Evolutionary conservation across 257 asterid species (phyloP), one percentile per base, ranked within the genome.

Genomic region (Scutellaria minor): DNA sequence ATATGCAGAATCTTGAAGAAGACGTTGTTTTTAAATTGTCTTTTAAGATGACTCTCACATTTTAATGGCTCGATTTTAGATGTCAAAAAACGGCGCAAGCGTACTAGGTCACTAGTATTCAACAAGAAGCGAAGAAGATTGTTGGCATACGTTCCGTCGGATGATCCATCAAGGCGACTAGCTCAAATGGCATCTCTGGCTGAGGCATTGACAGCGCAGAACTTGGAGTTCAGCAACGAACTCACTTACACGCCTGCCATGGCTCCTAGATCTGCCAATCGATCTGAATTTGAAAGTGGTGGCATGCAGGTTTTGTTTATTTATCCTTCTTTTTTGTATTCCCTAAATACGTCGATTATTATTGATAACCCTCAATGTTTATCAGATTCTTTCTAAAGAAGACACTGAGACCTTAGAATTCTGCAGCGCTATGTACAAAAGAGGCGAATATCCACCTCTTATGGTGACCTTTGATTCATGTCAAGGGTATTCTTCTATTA

Each of bases 391-490:
- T 65, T 72, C 87, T 2, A 92, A 85, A 82, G 96, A 87, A 66
- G 94, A 90, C 73, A 56, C 78, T 1, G 92, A 88, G 66, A 92
- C 96, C 13, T 66, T 92, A 76, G 78, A 79, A 35, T 70, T 52
- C 57, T 88, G 96, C 62, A 76, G 72, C 66, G 78, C 78, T 70
- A 92, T 92, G 98, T 71, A 64, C 74, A 81, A 42, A 78, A 78
- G 85, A 71, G 98, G 96, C 54, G 83, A 80, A 78, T 92, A 83
- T 57, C 96, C 98, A 24, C 98, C 98, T 55, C 94, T 92, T 56
- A 70, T 71, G 11, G 90, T 92, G 5, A 86, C 84, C 14, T 90
- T 83, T 76, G 96, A 92, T 81, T 77, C 89, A 31, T 77, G 82
- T 78, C 94, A 92, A 90, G 96, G 98, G 96, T 92, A 90, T 14